A percentile compares a stretch with the other conserved stretches of the same genome.
Conservation (phyloP, 2,329 filamentous ascomycete genomes). For the Cladosporium velox region DNA sequence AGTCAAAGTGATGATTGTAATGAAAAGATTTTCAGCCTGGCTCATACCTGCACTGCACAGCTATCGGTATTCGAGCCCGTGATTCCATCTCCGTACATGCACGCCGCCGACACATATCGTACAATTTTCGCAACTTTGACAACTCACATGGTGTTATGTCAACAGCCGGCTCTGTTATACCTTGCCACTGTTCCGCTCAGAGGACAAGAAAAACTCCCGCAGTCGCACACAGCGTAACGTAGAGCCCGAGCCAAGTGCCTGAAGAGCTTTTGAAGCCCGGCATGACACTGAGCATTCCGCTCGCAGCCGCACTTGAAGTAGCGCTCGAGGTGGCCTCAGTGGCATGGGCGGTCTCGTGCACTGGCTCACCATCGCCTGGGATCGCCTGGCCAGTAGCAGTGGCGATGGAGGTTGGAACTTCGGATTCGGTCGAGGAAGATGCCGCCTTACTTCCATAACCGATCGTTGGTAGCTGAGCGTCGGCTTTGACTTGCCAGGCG, state of each 20-base stretch:
- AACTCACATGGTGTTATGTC: neutral
- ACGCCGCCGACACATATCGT: neutral
- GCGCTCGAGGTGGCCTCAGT: neutral
- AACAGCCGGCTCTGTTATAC: neutral
- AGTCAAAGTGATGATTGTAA: too few relatives aligned
- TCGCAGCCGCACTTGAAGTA: neutral
- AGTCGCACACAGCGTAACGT: neutral
- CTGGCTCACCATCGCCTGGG: neutral
- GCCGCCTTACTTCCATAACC: constrained; percentile 47
- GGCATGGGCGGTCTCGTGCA: neutral
- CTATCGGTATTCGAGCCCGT: neutral
- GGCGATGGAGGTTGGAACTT: neutral
- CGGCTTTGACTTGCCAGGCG: constrained; percentile 73
- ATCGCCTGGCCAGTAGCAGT: constrained; percentile 14
- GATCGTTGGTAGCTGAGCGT: constrained; percentile 68
- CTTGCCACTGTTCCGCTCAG: neutral
- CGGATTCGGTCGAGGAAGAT: neutral
- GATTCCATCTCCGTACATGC: neutral
- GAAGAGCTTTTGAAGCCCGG: too few relatives aligned
- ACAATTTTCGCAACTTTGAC: neutral
- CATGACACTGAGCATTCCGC: neutral
- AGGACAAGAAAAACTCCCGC: neutral
- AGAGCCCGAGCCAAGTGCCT: neutral
- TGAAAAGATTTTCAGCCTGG: neutral
- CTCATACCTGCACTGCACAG: neutral